Conservation (phyloP, 306 rosid genomes). For the Macrotyloma uniflorum region DNA sequence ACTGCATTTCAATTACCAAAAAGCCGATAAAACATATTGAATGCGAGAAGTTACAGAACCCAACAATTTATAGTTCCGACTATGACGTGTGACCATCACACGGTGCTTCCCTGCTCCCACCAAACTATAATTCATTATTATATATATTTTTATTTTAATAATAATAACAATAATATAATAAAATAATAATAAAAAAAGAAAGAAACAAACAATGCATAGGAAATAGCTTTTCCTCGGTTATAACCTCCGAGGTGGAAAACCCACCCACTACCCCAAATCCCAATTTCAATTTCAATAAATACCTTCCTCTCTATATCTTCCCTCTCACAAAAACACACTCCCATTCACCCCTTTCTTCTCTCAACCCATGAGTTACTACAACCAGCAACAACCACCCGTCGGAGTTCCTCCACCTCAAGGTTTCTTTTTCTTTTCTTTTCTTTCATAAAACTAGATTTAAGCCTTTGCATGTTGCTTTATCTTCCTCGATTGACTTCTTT, state of each 20-base stretch:
- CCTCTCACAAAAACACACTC: background rate
- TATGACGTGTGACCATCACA: background rate
- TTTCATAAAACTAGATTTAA: background rate
- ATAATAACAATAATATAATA: too few species aligned
- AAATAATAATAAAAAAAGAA: background rate
- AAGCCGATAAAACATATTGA: background rate
- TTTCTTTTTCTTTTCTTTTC: background rate
- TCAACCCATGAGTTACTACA: slow-evolving; percentile 71
- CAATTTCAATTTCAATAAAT: background rate
- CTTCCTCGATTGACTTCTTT: background rate
- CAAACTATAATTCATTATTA: background rate
- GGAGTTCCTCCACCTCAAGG: slow-evolving; percentile 97
- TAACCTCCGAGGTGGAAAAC: background rate
- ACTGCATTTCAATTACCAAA: background rate
- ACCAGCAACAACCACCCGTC: slow-evolving; percentile 87
- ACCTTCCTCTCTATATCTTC: background rate
- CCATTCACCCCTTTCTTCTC: background rate
- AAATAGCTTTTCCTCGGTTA: slow-evolving; percentile 34
- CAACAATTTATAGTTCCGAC: background rate
- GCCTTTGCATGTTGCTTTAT: slow-evolving; percentile 6
- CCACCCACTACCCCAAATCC: background rate
- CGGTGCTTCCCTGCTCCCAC: background rate
- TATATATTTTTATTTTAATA: background rate
- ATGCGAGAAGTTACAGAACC: background rate
- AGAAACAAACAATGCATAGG: background rate